Evolutionary conservation across 2,329 filamentous ascomycete species (phyloP).

Genomic region (Paraconiothyrium brasiliense): DNA sequence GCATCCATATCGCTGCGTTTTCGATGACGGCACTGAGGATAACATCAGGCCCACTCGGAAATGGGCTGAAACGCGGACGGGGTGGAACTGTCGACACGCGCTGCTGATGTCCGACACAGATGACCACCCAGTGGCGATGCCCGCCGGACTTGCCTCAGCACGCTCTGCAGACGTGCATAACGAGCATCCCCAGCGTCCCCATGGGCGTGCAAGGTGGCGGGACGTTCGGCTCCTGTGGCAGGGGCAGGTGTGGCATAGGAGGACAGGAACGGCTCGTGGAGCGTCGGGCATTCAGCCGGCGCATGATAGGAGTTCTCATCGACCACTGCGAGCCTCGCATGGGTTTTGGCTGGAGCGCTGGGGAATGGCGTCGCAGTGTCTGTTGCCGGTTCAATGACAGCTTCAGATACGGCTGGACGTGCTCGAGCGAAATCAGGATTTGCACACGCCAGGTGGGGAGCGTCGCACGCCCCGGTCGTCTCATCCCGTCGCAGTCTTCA

Average conservation of each 20-base stretch:
- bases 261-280: not conserved
- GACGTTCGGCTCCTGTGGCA: conserved; percentile 5
- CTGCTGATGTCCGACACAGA: conserved; percentile 14
- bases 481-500: conserved; percentile 12
- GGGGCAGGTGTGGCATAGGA: conserved; percentile 1
- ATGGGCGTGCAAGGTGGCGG: conserved; percentile 13
- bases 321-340: not conserved
- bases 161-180: conserved; percentile 1
- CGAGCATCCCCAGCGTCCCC: not conserved
- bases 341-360: not conserved
- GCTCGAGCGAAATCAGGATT: conserved; percentile 14
- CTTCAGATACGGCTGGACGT: not conserved
- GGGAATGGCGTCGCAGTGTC: conserved; percentile 2
- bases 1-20: not conserved
- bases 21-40: conserved; percentile 10
- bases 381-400: conserved; percentile 1
- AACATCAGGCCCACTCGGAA: conserved; percentile 9
- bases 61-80: conserved; percentile 12
- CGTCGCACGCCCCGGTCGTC: conserved; percentile 6
- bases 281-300: conserved; percentile 1
- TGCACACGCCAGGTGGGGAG: conserved; percentile 15
- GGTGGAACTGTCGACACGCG: conserved; percentile 5
- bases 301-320: not conserved
- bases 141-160: conserved; percentile 10
- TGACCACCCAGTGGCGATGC: not conserved